A percentile compares a stretch with the other conserved stretches of the same genome.
Conservation (phyloP, 768 basidiomycete genomes). For the Auricularia cornea region DNA sequence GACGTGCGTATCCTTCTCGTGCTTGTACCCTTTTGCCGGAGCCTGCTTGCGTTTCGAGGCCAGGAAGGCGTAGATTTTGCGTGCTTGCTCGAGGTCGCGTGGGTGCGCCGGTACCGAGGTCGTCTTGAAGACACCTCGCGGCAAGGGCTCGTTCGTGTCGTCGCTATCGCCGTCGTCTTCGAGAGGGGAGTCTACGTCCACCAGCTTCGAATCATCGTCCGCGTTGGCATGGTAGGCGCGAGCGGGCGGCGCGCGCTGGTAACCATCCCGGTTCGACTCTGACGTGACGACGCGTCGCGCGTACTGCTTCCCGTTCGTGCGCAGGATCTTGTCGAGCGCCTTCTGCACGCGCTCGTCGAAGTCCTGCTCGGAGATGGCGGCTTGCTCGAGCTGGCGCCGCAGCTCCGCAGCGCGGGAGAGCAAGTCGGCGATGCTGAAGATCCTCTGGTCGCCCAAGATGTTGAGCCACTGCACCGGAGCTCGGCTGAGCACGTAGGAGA, state of each 20-base stretch:
- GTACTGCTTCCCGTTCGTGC: not conserved
- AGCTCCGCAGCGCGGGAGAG: not conserved
- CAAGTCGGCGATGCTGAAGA: not conserved
- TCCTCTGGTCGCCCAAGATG: not conserved
- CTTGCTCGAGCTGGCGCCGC: not conserved
- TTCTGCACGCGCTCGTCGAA: not conserved
- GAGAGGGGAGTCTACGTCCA: not conserved
- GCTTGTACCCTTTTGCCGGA: not conserved
- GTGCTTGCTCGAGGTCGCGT: not conserved
- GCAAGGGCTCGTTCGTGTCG: not conserved
- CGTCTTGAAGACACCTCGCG: not conserved
- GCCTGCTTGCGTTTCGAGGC: not conserved
- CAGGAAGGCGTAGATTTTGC: not conserved
- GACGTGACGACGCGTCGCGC: not conserved
- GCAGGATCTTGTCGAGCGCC: not conserved
- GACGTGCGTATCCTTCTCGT: not conserved
- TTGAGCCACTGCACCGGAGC: not conserved
- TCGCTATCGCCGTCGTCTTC: not conserved
- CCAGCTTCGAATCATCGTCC: too few relatives aligned
- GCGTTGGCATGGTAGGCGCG: not conserved
- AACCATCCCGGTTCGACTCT: not conserved
- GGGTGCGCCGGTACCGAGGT: not conserved
- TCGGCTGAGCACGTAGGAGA: not conserved
- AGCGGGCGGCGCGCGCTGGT: not conserved
- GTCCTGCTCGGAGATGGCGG: not conserved